Percentiles rank a stretch among this genome's conserved stretches.
phyloP scores from a whole-genome alignment of 805 yeast genomes.

The Pichia exigua region DNA sequence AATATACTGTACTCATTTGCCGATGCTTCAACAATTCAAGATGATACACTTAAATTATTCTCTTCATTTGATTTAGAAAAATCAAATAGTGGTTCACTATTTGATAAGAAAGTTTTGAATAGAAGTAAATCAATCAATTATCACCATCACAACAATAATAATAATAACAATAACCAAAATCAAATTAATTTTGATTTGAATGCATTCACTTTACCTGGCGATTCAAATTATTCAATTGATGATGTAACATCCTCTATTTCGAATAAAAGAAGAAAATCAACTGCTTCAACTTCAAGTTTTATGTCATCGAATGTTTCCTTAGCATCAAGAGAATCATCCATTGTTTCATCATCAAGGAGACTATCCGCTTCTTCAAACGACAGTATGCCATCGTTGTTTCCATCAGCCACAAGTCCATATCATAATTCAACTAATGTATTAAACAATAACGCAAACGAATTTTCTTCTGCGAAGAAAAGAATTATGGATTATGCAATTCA shows the following conservation, averaged over 20 bases:
- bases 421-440: constrained; percentile 1
- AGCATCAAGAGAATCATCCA: constrained; percentile 23
- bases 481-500: constrained; percentile 7
- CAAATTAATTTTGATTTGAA: constrained; percentile 20
- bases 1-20: constrained; percentile 8
- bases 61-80: constrained; percentile 9
- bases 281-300: constrained; percentile 23
- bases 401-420: constrained; percentile 22
- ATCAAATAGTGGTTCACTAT: constrained; percentile 13
- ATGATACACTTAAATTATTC: constrained; percentile 21
- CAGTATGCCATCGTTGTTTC: constrained; percentile 21
- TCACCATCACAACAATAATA: too few relatives aligned
- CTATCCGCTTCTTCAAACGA: constrained; percentile 21
- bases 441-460: background rate
- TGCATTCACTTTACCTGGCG: constrained; percentile 23
- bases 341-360: constrained; percentile 21
- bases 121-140: background rate
- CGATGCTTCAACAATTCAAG: constrained; percentile 10
- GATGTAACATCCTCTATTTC: constrained; percentile 7
- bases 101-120: constrained; percentile 15
- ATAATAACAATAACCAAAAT: background rate
- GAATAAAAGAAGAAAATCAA: constrained; percentile 18
- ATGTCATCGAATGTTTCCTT: constrained; percentile 20
- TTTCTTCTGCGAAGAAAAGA: constrained; percentile 4
- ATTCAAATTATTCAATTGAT: constrained; percentile 11